Conservation (phyloP, 2,329 filamentous ascomycete species). For the Chaetomium globosum region DNA sequence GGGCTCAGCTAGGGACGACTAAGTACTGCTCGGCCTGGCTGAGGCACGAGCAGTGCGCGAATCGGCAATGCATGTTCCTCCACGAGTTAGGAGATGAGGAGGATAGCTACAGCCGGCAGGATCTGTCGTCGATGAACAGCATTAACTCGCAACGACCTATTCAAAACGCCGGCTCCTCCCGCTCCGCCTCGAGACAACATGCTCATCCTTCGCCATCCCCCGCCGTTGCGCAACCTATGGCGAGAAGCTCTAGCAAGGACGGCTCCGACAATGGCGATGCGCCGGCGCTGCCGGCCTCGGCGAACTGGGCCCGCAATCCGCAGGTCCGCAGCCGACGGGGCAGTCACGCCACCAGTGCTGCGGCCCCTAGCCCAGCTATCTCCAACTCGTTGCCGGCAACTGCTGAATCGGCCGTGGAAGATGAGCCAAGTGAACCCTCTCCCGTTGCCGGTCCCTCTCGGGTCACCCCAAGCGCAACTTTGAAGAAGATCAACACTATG, state of each 20-base stretch:
- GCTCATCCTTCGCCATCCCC: constrained; percentile 46
- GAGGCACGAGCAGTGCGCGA: constrained; percentile 90
- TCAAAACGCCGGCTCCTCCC: constrained; percentile 55
- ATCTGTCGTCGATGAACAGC: constrained; percentile 92
- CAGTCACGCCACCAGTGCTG: constrained; percentile 79
- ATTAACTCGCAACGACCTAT: constrained; percentile 76
- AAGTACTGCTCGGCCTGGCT: constrained; percentile 99
- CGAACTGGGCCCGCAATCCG: constrained; percentile 83
- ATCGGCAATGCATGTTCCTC: constrained; percentile 95
- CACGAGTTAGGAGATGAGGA: constrained; percentile 98
- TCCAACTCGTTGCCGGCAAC: constrained; percentile 60
- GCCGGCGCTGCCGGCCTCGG: constrained; percentile 88
- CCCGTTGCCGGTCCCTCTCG: constrained; percentile 14
- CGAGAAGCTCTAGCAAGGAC: constrained; percentile 76
- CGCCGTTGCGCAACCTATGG: constrained; percentile 65
- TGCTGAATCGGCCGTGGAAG: constrained; percentile 50
- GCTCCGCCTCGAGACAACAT: constrained; percentile 58
- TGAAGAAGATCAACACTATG: constrained; percentile 1
- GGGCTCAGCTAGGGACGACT: constrained; percentile 82
- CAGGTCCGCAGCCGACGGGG: constrained; percentile 68
- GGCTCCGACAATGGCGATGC: constrained; percentile 74
- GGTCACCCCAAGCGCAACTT: constrained; percentile 13
- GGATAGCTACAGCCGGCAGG: constrained; percentile 92
- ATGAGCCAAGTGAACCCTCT: constrained; percentile 36
- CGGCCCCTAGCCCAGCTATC: constrained; percentile 80